phyloP scores from a whole-genome alignment of 2,329 filamentous ascomycete species.

The Pseudocercospora eumusae region DNA sequence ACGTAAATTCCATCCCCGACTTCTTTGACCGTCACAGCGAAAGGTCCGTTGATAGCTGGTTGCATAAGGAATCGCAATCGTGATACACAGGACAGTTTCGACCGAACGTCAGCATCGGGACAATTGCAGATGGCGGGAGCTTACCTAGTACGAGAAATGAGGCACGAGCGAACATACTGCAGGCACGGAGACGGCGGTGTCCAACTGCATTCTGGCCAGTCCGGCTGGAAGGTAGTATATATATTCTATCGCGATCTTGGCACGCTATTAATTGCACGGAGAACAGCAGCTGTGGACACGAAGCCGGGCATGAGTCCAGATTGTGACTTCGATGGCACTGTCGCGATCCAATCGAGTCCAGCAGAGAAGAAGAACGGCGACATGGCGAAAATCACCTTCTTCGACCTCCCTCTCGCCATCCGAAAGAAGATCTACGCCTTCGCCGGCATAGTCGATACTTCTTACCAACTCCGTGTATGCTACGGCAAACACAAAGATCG shows the following conservation, averaged over 20 bases:
- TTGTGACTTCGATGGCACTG: neutral
- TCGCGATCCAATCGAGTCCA: neutral
- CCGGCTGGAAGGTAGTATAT: too few relatives aligned
- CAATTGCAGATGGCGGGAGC: too few relatives aligned
- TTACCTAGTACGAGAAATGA: too few relatives aligned
- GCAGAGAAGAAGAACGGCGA: neutral
- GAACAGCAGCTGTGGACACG: neutral
- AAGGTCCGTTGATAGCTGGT: neutral
- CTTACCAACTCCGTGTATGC: neutral
- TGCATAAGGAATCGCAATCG: neutral
- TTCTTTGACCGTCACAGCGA: neutral
- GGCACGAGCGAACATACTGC: too few relatives aligned
- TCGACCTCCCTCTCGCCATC: neutral
- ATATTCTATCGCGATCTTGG: too few relatives aligned
- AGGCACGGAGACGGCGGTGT: too few relatives aligned
- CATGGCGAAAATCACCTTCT: neutral
- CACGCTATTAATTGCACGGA: too few relatives aligned
- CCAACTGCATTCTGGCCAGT: too few relatives aligned
- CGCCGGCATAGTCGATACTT: neutral
- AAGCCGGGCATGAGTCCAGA: neutral
- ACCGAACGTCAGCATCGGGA: too few relatives aligned
- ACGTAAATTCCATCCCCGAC: neutral
- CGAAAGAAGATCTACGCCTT: neutral
- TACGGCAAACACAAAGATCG: slow-evolving; percentile 1
- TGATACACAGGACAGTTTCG: too few relatives aligned